Evolutionary conservation across 192 early-diverging fungal species (phyloP).

Genomic region (Backusella westeae): DNA sequence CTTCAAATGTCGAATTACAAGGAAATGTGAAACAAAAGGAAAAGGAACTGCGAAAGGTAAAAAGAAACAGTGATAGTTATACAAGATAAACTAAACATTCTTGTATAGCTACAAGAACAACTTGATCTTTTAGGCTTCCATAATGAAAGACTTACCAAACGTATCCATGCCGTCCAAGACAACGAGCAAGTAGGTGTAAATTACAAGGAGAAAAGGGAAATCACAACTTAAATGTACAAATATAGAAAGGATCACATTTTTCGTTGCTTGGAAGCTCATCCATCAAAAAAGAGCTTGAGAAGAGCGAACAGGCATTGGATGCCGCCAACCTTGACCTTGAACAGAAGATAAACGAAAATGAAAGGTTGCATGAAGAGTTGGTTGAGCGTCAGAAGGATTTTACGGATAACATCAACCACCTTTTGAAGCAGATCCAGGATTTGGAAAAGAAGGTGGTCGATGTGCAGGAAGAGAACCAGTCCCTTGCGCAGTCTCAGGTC

Average conservation of each 20-base stretch:
- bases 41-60: conserved; percentile 54
- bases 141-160: conserved; percentile 57
- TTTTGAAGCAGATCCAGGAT: conserved; percentile 46
- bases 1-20: conserved; percentile 45
- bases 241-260: conserved; percentile 38
- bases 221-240: neutral
- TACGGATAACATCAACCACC: conserved; percentile 42
- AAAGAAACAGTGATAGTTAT: neutral
- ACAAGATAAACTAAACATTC: neutral
- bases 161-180: conserved; percentile 56
- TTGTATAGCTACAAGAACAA: conserved; percentile 41
- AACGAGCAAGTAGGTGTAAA: conserved; percentile 34
- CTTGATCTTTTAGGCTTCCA: conserved; percentile 58
- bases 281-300: conserved; percentile 57
- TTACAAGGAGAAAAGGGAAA: neutral
- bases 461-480: conserved; percentile 29
- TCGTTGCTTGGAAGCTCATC: conserved; percentile 39
- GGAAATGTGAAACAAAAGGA: conserved; percentile 56
- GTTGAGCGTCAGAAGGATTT: conserved; percentile 52
- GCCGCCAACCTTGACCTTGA: conserved; percentile 46
- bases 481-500: neutral
- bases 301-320: conserved; percentile 45
- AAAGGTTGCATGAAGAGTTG: conserved; percentile 49
- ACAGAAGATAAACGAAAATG: conserved; percentile 61
- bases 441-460: conserved; percentile 49